These are phyloP conservation scores for Daldinia decipiens DNA, from an alignment of 495 filamentous ascomycete species.

Conservation along the genomic window DNA sequence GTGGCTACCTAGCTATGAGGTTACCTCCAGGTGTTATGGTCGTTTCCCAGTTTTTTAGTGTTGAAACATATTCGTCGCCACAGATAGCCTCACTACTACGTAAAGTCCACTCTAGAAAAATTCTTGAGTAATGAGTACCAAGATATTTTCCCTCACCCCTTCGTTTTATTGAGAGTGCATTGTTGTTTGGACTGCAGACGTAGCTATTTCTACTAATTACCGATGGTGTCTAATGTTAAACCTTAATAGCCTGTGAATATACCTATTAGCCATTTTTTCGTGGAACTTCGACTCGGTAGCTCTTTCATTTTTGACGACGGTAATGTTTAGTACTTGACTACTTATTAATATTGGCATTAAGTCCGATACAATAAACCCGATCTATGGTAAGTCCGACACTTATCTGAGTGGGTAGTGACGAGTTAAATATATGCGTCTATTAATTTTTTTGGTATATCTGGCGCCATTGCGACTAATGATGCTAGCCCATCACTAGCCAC, in stretches of 20 bases:
- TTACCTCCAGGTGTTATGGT: conserved; percentile 4
- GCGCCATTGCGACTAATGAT: not conserved
- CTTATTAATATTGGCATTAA: not conserved
- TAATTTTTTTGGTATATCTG: not conserved
- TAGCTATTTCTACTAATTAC: not conserved
- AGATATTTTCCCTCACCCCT: not conserved
- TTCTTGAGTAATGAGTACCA: not conserved
- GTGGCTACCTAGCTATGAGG: not conserved
- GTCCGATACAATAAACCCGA: conserved; percentile 4
- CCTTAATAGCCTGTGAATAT: conserved; percentile 3
- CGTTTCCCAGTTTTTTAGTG: not conserved
- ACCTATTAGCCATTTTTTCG: not conserved
- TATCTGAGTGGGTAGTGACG: not conserved
- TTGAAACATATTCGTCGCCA: not conserved
- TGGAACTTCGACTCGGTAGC: not conserved
- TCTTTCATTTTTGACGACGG: not conserved
- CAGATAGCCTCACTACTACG: not conserved
- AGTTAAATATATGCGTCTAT: not conserved
- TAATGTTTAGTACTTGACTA: not conserved
- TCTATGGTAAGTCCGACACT: not conserved
- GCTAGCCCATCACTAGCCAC: not conserved
- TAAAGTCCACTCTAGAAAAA: not conserved
- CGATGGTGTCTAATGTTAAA: not conserved
- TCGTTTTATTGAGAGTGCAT: not conserved
- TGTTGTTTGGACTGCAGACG: not conserved